phyloP scores from a whole-genome alignment of 306 rosid species.

The Heteromeles arbutifolia region DNA sequence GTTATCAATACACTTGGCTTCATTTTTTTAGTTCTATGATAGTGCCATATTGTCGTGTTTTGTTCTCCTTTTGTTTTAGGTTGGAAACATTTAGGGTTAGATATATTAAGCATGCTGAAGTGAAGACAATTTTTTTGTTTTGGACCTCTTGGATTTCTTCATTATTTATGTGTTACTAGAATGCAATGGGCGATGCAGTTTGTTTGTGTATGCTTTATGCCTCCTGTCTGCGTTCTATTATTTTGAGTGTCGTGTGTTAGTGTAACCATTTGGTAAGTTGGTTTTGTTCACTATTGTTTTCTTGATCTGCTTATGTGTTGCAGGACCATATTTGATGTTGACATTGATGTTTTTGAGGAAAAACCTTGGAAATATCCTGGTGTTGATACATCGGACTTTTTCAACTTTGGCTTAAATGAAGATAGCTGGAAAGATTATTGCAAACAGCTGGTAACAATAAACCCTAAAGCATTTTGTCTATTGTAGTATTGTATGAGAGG shows the following conservation, averaged over 20 bases:
- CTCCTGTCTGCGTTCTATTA: conserved; percentile 1
- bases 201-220: not conserved
- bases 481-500: conserved; percentile 8
- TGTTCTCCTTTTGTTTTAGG: not conserved
- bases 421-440: conserved; percentile 97
- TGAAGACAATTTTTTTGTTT: not conserved
- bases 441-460: conserved; percentile 83
- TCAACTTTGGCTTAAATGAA: conserved; percentile 90
- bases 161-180: not conserved
- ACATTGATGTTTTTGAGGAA: conserved; percentile 84
- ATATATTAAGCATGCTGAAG: not conserved
- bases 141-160: not conserved
- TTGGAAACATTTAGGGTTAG: too few species aligned
- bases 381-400: conserved; percentile 76
- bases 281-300: conserved; percentile 6
- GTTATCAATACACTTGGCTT: not conserved
- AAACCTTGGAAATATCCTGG: conserved; percentile 88
- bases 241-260: not conserved
- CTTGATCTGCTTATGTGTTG: conserved; percentile 24
- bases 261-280: not conserved
- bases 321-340: conserved; percentile 96
- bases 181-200: not conserved
- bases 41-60: not conserved
- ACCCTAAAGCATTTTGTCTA: not conserved
- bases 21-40: not conserved